Base-by-base conservation (phyloP, 75 land plant genomes). In the Larix kaempferi region DNA sequence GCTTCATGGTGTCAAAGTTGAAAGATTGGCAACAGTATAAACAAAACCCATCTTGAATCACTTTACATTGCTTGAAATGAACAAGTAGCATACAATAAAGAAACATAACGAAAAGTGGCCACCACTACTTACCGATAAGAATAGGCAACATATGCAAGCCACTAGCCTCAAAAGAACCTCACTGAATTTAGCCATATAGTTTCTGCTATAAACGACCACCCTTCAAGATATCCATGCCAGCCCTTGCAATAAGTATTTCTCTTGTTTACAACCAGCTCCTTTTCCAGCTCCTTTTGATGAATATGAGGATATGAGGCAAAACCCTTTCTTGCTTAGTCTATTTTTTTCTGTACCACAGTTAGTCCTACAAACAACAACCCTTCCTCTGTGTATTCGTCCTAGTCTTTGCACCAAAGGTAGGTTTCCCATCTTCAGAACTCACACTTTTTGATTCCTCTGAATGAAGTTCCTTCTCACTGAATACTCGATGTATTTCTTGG, bases 391-490 rank as follows among this genome's bases (percentile, higher is more conserved):
- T 59, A 60, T 54, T 80, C 44, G 78, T 62, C 19, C 83, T 85
- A 17, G 77, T 16, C 33, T 69, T 84, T 14, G 79, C 80, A 33
- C 88, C 85, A 11, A 22, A 76, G 62, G 88, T 78, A 3, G 89
- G 74, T 57, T 82, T 85, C 14, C 91, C 91, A 78, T 90, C 92
- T 78, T 85, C 82, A 29, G 85, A 79, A n/a, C 80, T 77, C 2
- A 79, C 79, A 59, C 84, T 56, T 23, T 79, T 81, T 21, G 82
- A 49, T 16, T 85, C 92, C 29, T 85, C 92, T 56, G 90, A 81
- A 67, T 86, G 54, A 27, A 90, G 79, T n/a, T 84, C 71, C 69
- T 88, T 90, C 81, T 90, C 88, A 71, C 90, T 90, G 17, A 90
- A 80, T 44, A 85, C 86, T 75, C 90, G 67, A 78, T 90, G 86